phyloP scores from a whole-genome alignment of 768 basidiomycete genomes.

The Collybiopsis confluens region DNA sequence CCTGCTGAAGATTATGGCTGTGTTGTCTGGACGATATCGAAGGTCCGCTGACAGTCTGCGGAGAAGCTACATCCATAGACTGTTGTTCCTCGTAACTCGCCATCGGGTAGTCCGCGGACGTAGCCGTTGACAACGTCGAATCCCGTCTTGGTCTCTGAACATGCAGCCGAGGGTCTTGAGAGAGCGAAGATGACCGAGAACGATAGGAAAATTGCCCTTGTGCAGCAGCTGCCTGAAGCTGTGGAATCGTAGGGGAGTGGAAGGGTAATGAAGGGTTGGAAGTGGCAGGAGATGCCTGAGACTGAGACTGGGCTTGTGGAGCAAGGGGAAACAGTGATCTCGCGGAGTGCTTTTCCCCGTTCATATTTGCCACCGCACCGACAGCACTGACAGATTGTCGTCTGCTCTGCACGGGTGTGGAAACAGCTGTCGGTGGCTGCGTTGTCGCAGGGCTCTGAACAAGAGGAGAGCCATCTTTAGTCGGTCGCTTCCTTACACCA shows the following conservation, averaged over 20 bases:
- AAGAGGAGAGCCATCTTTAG: background rate
- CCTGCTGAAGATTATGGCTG: background rate
- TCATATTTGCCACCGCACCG: background rate
- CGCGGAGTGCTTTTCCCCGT: background rate
- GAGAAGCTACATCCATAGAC: background rate
- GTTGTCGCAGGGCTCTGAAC: background rate
- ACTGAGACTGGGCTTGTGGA: background rate
- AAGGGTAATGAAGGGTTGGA: conserved; percentile 1
- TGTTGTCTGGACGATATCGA: conserved; percentile 3
- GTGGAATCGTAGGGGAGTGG: background rate
- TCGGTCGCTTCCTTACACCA: conserved; percentile 1
- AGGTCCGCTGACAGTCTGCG: background rate
- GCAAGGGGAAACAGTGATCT: background rate
- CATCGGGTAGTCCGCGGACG: conserved; percentile 1
- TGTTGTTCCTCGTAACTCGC: background rate
- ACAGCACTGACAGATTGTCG: background rate
- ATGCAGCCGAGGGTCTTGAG: conserved; percentile 8
- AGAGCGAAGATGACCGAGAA: conserved; percentile 5
- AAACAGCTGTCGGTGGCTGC: background rate
- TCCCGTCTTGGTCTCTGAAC: background rate
- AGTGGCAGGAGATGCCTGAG: background rate
- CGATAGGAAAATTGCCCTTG: conserved; percentile 7
- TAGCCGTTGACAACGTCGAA: conserved; percentile 2
- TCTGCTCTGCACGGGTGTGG: background rate
- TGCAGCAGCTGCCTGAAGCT: background rate